These are phyloP conservation scores for Fusarium sp. DNA, from an alignment of 2,329 filamentous ascomycete species.

Conservation along the genomic window DNA sequence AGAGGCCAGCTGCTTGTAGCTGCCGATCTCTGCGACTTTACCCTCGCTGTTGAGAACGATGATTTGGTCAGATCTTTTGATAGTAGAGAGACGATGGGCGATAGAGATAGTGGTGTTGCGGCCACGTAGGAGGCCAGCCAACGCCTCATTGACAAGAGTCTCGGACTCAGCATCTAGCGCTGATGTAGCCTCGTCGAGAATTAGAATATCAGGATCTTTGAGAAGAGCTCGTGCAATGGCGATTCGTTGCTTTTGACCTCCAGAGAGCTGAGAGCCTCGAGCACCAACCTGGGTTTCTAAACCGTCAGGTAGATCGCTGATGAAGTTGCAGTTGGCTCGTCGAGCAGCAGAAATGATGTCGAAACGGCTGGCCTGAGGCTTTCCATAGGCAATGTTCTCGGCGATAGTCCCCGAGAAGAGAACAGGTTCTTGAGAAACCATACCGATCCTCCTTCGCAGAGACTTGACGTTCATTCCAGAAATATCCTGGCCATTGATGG, in stretches of 20 bases:
- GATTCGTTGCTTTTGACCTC: conserved; percentile 97
- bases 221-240: conserved; percentile 94
- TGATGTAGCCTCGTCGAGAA: conserved; percentile 95
- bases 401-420: conserved; percentile 87
- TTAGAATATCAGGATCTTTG: conserved; percentile 95
- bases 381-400: conserved; percentile 92
- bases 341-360: conserved; percentile 89
- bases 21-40: conserved; percentile 88
- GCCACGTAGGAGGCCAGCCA: conserved; percentile 81
- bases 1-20: conserved; percentile 78
- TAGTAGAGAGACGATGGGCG: conserved; percentile 93
- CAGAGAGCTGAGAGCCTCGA: conserved; percentile 90
- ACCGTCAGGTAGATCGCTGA: conserved; percentile 94
- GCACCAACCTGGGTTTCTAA: conserved; percentile 94
- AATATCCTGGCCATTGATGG: conserved; percentile 86
- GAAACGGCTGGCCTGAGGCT: conserved; percentile 76
- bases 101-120: conserved; percentile 98
- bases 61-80: conserved; percentile 94
- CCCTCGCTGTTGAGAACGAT: conserved; percentile 90
- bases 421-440: conserved; percentile 95
- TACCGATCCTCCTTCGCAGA: conserved; percentile 88
- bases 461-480: conserved; percentile 92
- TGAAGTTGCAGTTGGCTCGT: conserved; percentile 95
- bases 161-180: conserved; percentile 97
- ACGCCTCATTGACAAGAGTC: conserved; percentile 91